phyloP scores from a whole-genome alignment of 2,329 filamentous ascomycete species.

The Neonectria hederae region DNA sequence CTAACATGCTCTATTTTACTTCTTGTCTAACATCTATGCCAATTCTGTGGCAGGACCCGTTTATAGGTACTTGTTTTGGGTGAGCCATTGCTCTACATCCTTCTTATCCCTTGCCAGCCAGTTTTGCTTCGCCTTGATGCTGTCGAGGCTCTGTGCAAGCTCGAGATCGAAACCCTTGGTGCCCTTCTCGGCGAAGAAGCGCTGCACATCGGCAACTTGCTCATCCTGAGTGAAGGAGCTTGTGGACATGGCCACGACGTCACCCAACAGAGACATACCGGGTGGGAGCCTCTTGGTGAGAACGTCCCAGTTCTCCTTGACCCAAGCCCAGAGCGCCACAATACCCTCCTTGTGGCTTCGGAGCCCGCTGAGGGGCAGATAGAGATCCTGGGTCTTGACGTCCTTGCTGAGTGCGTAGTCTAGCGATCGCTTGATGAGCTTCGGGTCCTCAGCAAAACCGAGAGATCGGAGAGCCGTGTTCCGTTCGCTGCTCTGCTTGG shows the following conservation, averaged over 20 bases:
- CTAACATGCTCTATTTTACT: background rate
- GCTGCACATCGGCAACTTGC: slow-evolving; percentile 78
- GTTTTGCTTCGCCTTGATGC: slow-evolving; percentile 78
- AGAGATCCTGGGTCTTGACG: slow-evolving; percentile 94
- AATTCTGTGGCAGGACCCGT: background rate
- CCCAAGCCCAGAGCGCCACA: slow-evolving; percentile 81
- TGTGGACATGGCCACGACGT: slow-evolving; percentile 83
- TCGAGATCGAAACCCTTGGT: slow-evolving; percentile 88
- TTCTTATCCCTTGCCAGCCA: slow-evolving; percentile 68
- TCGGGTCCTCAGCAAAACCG: slow-evolving; percentile 79
- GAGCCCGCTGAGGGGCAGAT: slow-evolving; percentile 84
- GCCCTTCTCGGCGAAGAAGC: slow-evolving; percentile 84
- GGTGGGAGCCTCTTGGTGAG: slow-evolving; percentile 84
- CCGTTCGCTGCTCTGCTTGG: slow-evolving; percentile 83
- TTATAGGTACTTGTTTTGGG: slow-evolving; percentile 43
- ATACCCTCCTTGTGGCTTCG: slow-evolving; percentile 82
- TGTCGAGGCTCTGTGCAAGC: slow-evolving; percentile 88
- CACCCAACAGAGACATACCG: slow-evolving; percentile 85
- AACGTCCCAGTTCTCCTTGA: slow-evolving; percentile 88
- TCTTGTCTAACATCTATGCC: background rate
- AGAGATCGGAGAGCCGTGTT: slow-evolving; percentile 89
- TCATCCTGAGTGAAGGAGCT: slow-evolving; percentile 80
- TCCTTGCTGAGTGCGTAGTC: slow-evolving; percentile 78
- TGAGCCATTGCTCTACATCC: slow-evolving; percentile 72
- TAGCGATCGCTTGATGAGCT: slow-evolving; percentile 84